These are phyloP conservation scores for Trematosphaeria pertusa DNA, from an alignment of 2,329 filamentous ascomycete genomes.

Conservation along the genomic window DNA sequence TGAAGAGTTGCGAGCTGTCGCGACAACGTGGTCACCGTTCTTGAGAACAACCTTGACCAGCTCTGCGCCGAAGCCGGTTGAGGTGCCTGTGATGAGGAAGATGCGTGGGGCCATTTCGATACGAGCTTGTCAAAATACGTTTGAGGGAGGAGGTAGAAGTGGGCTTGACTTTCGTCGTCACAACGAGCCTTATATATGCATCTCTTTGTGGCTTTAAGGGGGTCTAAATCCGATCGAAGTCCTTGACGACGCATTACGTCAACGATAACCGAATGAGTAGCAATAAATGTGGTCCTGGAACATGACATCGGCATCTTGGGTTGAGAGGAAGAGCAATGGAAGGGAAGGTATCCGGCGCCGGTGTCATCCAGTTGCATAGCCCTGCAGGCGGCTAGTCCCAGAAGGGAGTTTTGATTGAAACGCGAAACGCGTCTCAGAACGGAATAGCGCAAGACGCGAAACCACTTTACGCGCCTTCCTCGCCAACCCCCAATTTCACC, in stretches of 20 bases:
- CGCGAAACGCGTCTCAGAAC: constrained; percentile 21
- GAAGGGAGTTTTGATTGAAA: constrained; percentile 25
- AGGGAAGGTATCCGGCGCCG: too few species aligned
- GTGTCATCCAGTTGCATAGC: too few species aligned
- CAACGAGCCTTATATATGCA: too few species aligned
- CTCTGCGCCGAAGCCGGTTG: constrained; percentile 56
- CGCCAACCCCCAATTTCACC: constrained; percentile 25
- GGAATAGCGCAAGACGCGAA: too few species aligned
- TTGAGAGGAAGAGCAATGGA: too few species aligned
- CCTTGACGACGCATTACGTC: too few species aligned
- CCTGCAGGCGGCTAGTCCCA: constrained; percentile 27
- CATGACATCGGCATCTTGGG: too few species aligned
- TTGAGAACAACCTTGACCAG: constrained; percentile 52
- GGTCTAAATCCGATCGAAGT: too few species aligned
- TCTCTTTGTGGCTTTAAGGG: too few species aligned
- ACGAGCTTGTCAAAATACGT: not conserved
- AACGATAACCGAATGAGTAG: not conserved
- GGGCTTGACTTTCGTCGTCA: too few species aligned
- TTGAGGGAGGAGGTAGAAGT: not conserved
- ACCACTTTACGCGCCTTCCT: too few species aligned
- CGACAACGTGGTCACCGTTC: constrained; percentile 54
- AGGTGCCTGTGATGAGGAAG: constrained; percentile 57
- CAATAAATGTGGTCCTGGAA: not conserved
- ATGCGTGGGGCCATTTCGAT: constrained; percentile 51
- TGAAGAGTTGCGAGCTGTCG: constrained; percentile 56